A percentile compares a stretch with the other conserved stretches of the same genome.
Evolutionary conservation across 768 basidiomycete species (phyloP).

Genomic region (Suillus alpinus): DNA sequence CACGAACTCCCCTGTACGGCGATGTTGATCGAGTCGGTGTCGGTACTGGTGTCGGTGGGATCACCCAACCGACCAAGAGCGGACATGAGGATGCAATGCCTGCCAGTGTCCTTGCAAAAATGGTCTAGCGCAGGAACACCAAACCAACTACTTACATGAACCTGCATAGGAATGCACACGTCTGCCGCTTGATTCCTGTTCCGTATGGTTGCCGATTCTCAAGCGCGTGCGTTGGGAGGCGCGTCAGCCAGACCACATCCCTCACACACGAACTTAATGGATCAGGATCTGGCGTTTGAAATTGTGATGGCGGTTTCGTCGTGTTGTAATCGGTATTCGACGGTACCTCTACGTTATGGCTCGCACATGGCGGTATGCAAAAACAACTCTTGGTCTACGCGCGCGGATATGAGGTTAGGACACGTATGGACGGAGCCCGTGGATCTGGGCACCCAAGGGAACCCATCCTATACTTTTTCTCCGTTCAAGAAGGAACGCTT

Average conservation of each 20-base stretch:
- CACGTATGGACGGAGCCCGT: neutral
- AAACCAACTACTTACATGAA: neutral
- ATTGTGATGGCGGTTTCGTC: neutral
- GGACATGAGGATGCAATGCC: neutral
- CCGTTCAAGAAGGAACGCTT: neutral
- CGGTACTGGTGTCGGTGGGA: neutral
- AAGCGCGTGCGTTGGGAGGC: neutral
- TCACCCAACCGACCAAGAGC: neutral
- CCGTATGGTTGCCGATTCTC: neutral
- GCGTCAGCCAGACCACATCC: neutral
- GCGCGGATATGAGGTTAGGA: neutral
- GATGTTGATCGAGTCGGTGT: neutral
- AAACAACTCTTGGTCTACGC: neutral
- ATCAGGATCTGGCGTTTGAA: neutral
- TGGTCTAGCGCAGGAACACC: neutral
- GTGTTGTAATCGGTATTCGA: neutral
- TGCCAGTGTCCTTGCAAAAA: neutral
- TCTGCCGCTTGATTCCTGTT: neutral
- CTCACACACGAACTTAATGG: neutral
- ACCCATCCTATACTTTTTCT: neutral
- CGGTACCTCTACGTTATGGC: neutral
- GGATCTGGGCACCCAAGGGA: neutral
- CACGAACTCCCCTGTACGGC: neutral
- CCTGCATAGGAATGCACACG: neutral
- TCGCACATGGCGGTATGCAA: neutral